These are phyloP conservation scores for Yamadazyma paraphyllophila DNA, from an alignment of 805 yeast species.

Conservation along the genomic window DNA sequence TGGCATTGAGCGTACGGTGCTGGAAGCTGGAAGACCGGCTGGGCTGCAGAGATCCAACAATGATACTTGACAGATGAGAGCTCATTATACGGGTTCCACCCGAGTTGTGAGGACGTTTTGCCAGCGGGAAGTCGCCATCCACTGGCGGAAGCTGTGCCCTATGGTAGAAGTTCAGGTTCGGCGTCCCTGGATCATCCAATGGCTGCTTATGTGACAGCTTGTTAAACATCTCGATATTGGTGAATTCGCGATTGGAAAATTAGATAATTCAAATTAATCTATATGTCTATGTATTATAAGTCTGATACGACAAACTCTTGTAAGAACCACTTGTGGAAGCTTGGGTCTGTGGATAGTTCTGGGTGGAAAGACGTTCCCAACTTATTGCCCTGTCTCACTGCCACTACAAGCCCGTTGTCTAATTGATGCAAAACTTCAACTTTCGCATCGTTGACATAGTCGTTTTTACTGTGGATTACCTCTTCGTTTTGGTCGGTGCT, in stretches of 20 bases:
- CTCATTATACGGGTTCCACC: conserved; percentile 13
- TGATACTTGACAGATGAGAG: conserved; percentile 20
- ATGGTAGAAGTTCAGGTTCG: background rate
- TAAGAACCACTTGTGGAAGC: conserved; percentile 72
- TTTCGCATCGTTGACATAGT: conserved; percentile 22
- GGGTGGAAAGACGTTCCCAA: conserved; percentile 83
- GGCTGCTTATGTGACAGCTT: background rate
- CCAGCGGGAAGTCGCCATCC: background rate
- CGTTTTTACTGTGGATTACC: conserved; percentile 20
- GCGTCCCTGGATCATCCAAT: conserved; percentile 1
- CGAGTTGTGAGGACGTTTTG: background rate
- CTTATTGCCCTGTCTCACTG: conserved; percentile 64
- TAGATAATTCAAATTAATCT: background rate
- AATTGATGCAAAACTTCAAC: conserved; percentile 45
- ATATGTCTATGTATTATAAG: background rate
- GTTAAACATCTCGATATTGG: too few relatives aligned
- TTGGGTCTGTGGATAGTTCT: conserved; percentile 55
- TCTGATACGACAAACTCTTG: conserved; percentile 47
- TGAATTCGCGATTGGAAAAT: too few relatives aligned
- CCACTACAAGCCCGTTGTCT: conserved; percentile 50
- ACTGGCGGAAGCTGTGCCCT: background rate
- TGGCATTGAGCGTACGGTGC: conserved; percentile 7
- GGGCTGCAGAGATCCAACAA: conserved; percentile 15
- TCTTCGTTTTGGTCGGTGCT: conserved; percentile 2
- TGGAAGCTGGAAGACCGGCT: conserved; percentile 14